phyloP scores from a whole-genome alignment of 495 filamentous ascomycete species.

The Daldinia decipiens region DNA sequence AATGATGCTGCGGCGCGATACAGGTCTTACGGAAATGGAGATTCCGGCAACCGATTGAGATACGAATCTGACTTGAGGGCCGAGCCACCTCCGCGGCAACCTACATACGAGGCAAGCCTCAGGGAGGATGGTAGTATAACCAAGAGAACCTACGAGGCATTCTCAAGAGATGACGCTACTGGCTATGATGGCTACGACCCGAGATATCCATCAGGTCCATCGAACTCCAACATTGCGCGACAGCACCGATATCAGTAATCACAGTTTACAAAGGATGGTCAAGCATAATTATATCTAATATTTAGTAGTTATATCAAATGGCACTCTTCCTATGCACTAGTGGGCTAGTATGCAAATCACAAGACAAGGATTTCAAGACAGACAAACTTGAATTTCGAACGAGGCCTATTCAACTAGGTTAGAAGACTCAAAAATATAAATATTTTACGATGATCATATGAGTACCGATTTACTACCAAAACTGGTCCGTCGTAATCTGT shows the following conservation, averaged over 20 bases:
- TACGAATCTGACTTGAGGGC: conserved; percentile 10
- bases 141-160: conserved; percentile 7
- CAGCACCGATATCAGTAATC: conserved; percentile 17
- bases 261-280: neutral
- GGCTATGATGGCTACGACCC: conserved; percentile 33
- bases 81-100: conserved; percentile 12
- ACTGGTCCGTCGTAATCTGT: neutral
- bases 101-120: neutral
- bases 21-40: conserved; percentile 7
- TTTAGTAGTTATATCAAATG: neutral
- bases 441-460: neutral
- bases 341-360: neutral
- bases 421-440: neutral
- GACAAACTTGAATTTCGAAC: neutral
- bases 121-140: neutral
- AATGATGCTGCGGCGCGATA: conserved; percentile 7
- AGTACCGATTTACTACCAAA: neutral
- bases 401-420: neutral
- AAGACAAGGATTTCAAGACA: neutral
- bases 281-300: neutral
- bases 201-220: conserved; percentile 23
- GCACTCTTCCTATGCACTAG: no score
- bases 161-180: neutral
- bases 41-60: neutral
- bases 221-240: conserved; percentile 4